Conservation (phyloP, 331 rosid species). For the Acacia concinna region DNA sequence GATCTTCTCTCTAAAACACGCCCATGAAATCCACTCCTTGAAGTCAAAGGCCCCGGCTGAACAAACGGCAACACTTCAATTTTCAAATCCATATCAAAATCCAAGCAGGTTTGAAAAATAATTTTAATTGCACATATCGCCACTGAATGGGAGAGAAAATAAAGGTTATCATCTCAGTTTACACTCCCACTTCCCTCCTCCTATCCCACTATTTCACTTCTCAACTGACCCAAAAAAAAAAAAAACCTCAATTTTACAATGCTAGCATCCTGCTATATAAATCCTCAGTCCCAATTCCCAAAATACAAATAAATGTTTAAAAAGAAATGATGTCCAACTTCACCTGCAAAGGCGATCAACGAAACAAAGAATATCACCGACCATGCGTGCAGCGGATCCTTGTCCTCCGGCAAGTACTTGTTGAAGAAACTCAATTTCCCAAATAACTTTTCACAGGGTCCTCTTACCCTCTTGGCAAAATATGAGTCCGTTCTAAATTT, state of each 20-base stretch:
- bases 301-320: not conserved
- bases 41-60: not conserved
- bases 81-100: not conserved
- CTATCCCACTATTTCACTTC: not conserved
- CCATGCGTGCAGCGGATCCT: conserved; percentile 81
- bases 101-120: not conserved
- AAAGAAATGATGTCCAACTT: not conserved
- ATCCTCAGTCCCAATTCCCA: not conserved
- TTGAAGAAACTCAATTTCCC: conserved; percentile 59
- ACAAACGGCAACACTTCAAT: not conserved
- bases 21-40: not conserved
- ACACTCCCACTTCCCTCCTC: not conserved
- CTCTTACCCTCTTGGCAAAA: conserved; percentile 43
- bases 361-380: conserved; percentile 60
- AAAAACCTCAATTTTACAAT: not conserved
- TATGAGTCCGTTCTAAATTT: conserved; percentile 59
- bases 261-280: not conserved
- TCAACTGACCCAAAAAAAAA: not conserved
- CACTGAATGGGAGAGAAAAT: not conserved
- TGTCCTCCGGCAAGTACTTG: conserved; percentile 77
- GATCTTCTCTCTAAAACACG: not conserved
- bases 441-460: conserved; percentile 41
- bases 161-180: not conserved
- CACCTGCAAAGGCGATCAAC: conserved; percentile 71
- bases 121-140: not conserved